Percentiles rank a stretch among this genome's conserved stretches.
phyloP scores from a whole-genome alignment of 2,329 filamentous ascomycete genomes.

The Sporothrix pallida region DNA sequence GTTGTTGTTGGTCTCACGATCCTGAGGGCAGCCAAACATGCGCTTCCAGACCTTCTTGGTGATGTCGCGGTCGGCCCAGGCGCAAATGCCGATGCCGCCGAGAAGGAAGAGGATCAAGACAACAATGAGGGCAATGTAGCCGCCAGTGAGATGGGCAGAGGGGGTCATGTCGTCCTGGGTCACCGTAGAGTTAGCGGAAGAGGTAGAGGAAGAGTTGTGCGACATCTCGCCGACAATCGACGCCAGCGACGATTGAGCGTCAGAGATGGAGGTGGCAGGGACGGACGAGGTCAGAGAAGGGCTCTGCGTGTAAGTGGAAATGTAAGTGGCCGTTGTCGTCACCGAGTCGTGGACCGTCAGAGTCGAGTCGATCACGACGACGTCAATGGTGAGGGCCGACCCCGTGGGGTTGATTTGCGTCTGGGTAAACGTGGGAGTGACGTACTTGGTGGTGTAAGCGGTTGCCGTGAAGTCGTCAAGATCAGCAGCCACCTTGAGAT shows the following conservation, averaged over 20 bases:
- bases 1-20: neutral
- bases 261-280: neutral
- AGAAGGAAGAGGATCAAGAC: neutral
- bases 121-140: neutral
- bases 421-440: neutral
- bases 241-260: neutral
- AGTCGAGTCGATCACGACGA: neutral
- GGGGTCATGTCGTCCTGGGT: neutral
- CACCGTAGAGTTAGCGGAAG: neutral
- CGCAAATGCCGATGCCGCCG: neutral
- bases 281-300: neutral
- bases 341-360: neutral
- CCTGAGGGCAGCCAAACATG: neutral
- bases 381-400: neutral
- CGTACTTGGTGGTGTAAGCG: neutral
- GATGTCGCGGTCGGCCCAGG: neutral
- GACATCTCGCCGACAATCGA: neutral
- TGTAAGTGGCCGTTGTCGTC: neutral
- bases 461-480: neutral
- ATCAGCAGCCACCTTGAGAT: neutral
- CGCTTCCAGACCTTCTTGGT: neutral
- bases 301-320: neutral
- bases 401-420: neutral
- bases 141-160: neutral
- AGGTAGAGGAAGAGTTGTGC: neutral